Conservation (phyloP, 2,329 filamentous ascomycete genomes). For the Aspergillus ochraceoroseus region DNA sequence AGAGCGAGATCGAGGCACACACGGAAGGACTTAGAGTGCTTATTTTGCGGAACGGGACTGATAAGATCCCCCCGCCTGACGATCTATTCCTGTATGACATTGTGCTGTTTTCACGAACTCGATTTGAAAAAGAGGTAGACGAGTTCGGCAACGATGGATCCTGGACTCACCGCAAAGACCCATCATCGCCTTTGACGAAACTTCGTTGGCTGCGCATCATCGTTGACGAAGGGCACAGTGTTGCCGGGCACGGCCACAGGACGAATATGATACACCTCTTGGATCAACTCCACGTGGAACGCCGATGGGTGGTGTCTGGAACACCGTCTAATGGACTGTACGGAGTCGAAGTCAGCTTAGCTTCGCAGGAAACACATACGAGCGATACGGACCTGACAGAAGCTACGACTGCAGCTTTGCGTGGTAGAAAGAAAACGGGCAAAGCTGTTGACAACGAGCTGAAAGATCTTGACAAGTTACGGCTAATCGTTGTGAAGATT, state of each 20-base stretch:
- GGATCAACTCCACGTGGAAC: conserved; percentile 55
- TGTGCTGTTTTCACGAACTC: conserved; percentile 67
- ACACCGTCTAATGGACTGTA: conserved; percentile 82
- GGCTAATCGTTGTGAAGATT: conserved; percentile 64
- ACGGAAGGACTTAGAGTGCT: conserved; percentile 62
- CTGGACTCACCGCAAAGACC: conserved; percentile 43
- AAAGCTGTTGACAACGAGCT: conserved; percentile 51
- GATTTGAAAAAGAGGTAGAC: conserved; percentile 65
- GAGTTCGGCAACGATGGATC: conserved; percentile 50
- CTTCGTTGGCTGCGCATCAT: conserved; percentile 85
- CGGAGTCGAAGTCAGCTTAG: conserved; percentile 62
- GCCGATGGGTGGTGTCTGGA: conserved; percentile 84
- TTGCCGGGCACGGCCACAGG: conserved; percentile 61
- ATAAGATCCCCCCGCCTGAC: conserved; percentile 53
- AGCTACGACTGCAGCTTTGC: conserved; percentile 30
- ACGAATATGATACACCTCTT: conserved; percentile 56
- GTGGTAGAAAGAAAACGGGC: conserved; percentile 35
- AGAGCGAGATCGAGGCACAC: conserved; percentile 73
- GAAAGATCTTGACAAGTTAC: conserved; percentile 62
- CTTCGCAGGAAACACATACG: conserved; percentile 38
- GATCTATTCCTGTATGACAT: conserved; percentile 66
- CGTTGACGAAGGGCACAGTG: conserved; percentile 84
- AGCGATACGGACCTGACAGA: conserved; percentile 35
- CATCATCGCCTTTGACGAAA: conserved; percentile 60
- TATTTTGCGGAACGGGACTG: conserved; percentile 52